Base-by-base conservation (phyloP, 768 basidiomycete genomes). In the Russula emetica region DNA sequence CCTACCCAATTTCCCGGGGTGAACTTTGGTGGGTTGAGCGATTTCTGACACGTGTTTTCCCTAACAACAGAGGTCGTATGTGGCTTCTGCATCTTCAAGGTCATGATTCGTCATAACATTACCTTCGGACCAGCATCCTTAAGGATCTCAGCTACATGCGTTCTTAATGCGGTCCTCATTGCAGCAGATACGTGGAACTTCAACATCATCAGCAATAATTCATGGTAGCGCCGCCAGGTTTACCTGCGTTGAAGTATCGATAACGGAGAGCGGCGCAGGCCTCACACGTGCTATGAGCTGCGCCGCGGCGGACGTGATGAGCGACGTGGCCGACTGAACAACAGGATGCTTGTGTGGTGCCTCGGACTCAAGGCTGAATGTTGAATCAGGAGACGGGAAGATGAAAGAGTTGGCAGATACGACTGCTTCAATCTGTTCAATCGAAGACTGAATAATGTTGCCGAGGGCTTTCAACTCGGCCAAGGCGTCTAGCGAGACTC, bases 1-100 rank as follows among this genome's bases (percentile, higher is more conserved):
- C 68, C 2, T 38, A 69, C 68, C 64, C 6, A 69, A 38, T 40
- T 67, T 69, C 4, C 50, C 54, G 5, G 62, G 59, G 22, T 67
- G 54, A n/a, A 61, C 57, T 7, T 68, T 68, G 47, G 71, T 73
- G 34, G 71, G 73, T 20, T 67, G 70, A 16, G 74, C 76, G 51
- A 79, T 78, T 2, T 78, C 76, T 9, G 72, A 62, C n/a, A 73
- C 71, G 40, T 79, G 78, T 24, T 55, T 42, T 16, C 68, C 68
- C 68, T 69, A 22, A n/a, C n/a, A 3, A n/a, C n/a, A n/a, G n/a
- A 22, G 8, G 22, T 44, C 28, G 20, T 34, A 34, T 34, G 2
- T 2, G 18, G 22, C 10, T 34, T 34, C 34, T 20, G 9, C 1
- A n/a, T 34, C 36, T 50, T 16, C 22, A 45, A 30, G 34, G n/a